Conservation (phyloP, 495 filamentous ascomycete genomes). For the Cercophora scortea region DNA sequence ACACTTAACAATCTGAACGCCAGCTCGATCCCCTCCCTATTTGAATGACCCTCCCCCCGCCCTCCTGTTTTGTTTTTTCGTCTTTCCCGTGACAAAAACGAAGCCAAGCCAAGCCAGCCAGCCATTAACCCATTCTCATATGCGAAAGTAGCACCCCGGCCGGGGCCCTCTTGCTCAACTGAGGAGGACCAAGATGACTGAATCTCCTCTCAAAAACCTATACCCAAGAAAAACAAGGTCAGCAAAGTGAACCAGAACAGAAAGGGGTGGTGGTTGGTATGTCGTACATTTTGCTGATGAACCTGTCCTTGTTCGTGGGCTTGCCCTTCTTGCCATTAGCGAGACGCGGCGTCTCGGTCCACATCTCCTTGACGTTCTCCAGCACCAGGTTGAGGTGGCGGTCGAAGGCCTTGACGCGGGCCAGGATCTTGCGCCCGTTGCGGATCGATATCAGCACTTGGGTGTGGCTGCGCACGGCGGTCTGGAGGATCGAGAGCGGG, state of each 20-base stretch:
- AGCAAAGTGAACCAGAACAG: slow-evolving; percentile 26
- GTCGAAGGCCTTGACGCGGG: slow-evolving; percentile 42
- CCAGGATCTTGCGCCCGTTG: slow-evolving; percentile 48
- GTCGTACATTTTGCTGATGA: slow-evolving; percentile 84
- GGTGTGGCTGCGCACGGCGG: slow-evolving; percentile 75
- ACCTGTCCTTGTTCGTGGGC: slow-evolving; percentile 94
- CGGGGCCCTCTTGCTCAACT: slow-evolving; percentile 50
- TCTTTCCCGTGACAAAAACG: background rate
- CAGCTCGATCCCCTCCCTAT: background rate
- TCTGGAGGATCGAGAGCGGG: slow-evolving; percentile 73
- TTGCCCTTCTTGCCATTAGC: slow-evolving; percentile 74
- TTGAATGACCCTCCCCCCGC: background rate
- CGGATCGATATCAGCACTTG: slow-evolving; percentile 93
- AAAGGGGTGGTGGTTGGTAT: slow-evolving; percentile 21
- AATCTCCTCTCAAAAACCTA: slow-evolving; percentile 91
- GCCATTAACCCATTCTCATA: background rate
- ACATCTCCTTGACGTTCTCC: slow-evolving; percentile 80
- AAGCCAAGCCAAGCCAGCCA: background rate
- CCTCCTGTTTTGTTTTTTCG: background rate
- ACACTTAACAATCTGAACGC: background rate
- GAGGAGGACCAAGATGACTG: slow-evolving; percentile 85
- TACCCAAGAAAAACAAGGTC: slow-evolving; percentile 3
- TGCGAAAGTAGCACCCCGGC: too few species aligned
- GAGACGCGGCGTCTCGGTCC: slow-evolving; percentile 84
- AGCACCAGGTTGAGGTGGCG: slow-evolving; percentile 28